A percentile compares a stretch with the other conserved stretches of the same genome.
phyloP scores from a whole-genome alignment of 352 stramenopile species.

The Pythium chondricola region DNA sequence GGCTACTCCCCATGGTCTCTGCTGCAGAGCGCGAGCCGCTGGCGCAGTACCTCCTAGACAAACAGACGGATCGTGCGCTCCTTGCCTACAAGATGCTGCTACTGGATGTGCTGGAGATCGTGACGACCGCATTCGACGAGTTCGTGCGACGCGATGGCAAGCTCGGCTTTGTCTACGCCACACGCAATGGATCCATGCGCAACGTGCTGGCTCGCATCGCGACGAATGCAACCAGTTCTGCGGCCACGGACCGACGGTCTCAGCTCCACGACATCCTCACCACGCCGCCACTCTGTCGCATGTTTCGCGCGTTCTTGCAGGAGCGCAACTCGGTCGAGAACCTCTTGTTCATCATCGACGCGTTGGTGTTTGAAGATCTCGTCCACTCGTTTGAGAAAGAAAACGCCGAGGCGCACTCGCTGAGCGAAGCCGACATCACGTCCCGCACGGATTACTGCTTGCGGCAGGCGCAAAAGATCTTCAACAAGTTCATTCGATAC shows the following conservation, averaged over 20 bases:
- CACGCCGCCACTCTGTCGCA: conserved; percentile 35
- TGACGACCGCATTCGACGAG: conserved; percentile 50
- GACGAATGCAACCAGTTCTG: conserved; percentile 25
- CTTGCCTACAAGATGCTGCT: conserved; percentile 58
- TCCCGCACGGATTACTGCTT: conserved; percentile 55
- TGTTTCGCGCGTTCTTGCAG: conserved; percentile 55
- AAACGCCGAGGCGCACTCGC: neutral
- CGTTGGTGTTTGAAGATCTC: conserved; percentile 57
- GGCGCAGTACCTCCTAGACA: conserved; percentile 35
- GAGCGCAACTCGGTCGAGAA: conserved; percentile 52
- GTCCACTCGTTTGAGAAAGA: conserved; percentile 44
- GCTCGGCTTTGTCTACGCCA: conserved; percentile 34
- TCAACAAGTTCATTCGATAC: conserved; percentile 71
- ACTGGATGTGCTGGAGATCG: conserved; percentile 49
- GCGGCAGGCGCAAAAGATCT: conserved; percentile 64
- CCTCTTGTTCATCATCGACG: conserved; percentile 62
- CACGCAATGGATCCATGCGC: conserved; percentile 31
- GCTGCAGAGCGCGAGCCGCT: conserved; percentile 38
- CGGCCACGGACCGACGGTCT: conserved; percentile 30
- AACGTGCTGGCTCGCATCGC: conserved; percentile 51
- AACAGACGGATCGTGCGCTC: conserved; percentile 33
- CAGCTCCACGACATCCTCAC: conserved; percentile 50
- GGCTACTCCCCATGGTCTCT: conserved; percentile 47
- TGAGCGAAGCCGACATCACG: conserved; percentile 6
- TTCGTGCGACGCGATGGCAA: conserved; percentile 35